phyloP scores from a whole-genome alignment of 1,284 basidiomycete species.

The Cryptococcus maquisensis region DNA sequence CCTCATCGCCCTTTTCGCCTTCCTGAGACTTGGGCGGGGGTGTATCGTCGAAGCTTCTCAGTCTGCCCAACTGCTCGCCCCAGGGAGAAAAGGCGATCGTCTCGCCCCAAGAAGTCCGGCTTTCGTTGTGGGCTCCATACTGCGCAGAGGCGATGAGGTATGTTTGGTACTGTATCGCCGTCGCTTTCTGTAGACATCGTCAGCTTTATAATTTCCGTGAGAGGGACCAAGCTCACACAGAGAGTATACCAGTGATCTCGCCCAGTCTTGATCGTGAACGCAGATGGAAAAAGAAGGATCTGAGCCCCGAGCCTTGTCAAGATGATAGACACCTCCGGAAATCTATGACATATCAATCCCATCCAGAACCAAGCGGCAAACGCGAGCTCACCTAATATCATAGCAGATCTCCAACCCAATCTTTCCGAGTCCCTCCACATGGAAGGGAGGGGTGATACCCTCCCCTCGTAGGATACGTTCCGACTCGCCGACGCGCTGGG shows the following conservation, averaged over 20 bases:
- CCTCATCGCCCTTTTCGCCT: slow-evolving; percentile 13
- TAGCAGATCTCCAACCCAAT: slow-evolving; percentile 55
- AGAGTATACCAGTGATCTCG: slow-evolving; percentile 43
- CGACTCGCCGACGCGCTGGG: slow-evolving; percentile 32
- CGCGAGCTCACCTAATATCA: slow-evolving; percentile 50
- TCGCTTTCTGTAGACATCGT: slow-evolving; percentile 21
- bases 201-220: neutral
- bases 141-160: slow-evolving; percentile 45
- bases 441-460: slow-evolving; percentile 33
- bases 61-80: slow-evolving; percentile 33
- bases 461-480: slow-evolving; percentile 45
- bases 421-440: slow-evolving; percentile 45
- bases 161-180: slow-evolving; percentile 41
- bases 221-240: neutral
- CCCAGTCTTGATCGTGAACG: slow-evolving; percentile 53
- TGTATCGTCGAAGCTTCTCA: slow-evolving; percentile 34
- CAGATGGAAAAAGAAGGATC: slow-evolving; percentile 53
- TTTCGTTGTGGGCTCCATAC: slow-evolving; percentile 34
- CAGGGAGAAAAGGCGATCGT: slow-evolving; percentile 40
- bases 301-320: slow-evolving; percentile 50
- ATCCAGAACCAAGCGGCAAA: neutral
- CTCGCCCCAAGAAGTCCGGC: slow-evolving; percentile 39
- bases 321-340: slow-evolving; percentile 51
- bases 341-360: slow-evolving; percentile 18
- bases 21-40: slow-evolving; percentile 8